Evolutionary conservation across 139 green algal species (phyloP).

Genomic region (Astrephomene gubernaculifera): DNA sequence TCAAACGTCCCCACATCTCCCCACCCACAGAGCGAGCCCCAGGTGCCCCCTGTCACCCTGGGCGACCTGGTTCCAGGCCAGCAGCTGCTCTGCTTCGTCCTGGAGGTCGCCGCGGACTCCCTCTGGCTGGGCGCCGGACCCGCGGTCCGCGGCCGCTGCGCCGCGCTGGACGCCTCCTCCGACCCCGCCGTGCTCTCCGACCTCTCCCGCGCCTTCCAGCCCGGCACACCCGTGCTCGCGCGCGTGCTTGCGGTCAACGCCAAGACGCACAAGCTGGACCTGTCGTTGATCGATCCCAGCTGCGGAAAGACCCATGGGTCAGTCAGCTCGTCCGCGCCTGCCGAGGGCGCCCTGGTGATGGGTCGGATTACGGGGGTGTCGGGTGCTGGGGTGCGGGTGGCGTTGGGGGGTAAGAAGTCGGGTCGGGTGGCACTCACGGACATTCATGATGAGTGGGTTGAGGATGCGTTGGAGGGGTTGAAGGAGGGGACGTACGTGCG

Average conservation of each 20-base stretch:
- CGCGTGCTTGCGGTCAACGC: conserved; percentile 47
- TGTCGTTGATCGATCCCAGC: conserved; percentile 5
- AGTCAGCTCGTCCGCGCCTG: background rate
- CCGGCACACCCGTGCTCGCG: conserved; percentile 55
- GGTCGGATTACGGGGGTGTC: conserved; percentile 51
- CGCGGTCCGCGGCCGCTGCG: conserved; percentile 57
- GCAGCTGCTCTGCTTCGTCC: conserved; percentile 49
- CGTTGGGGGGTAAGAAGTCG: conserved; percentile 48
- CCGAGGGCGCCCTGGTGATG: conserved; percentile 56
- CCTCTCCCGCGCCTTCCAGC: conserved; percentile 47
- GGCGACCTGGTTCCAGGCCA: conserved; percentile 50
- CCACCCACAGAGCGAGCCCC: conserved; percentile 21
- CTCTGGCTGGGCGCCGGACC: conserved; percentile 65
- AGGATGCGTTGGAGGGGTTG: conserved; percentile 74
- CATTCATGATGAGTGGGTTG: conserved; percentile 78
- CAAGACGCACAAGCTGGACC: conserved; percentile 42
- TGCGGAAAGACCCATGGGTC: conserved; percentile 8
- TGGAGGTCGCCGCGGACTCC: conserved; percentile 59
- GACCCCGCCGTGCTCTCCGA: conserved; percentile 47
- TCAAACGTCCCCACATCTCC: too few relatives aligned
- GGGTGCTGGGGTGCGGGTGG: conserved; percentile 74
- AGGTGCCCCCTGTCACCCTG: conserved; percentile 27
- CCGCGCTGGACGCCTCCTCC: conserved; percentile 60
- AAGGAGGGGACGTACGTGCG: conserved; percentile 65
- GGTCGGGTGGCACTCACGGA: conserved; percentile 83